Percentiles rank a stretch among this genome's conserved stretches.
These are phyloP conservation scores for Celoporthe dispersa DNA, from an alignment of 2,329 filamentous ascomycete species.

Conservation along the genomic window DNA sequence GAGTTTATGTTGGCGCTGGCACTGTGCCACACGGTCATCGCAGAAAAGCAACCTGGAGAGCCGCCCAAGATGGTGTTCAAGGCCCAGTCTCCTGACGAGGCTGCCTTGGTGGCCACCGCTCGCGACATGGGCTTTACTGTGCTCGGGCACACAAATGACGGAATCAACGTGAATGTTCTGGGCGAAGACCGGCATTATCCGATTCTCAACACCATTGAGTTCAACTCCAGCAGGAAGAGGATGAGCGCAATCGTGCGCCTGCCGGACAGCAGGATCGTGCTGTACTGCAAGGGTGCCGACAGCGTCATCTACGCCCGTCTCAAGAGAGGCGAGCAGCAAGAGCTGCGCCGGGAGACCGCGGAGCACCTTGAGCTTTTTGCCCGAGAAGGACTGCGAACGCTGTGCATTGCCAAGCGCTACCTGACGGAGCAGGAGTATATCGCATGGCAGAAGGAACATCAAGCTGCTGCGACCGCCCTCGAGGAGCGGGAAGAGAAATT, in stretches of 20 bases:
- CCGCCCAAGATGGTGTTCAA: slow-evolving; percentile 92
- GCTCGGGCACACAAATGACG: slow-evolving; percentile 76
- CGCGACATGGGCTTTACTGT: slow-evolving; percentile 96
- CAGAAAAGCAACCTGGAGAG: slow-evolving; percentile 87
- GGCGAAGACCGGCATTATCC: slow-evolving; percentile 84
- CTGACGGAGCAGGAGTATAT: slow-evolving; percentile 83
- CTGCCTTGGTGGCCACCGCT: slow-evolving; percentile 90
- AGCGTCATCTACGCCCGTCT: slow-evolving; percentile 95
- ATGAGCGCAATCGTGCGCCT: slow-evolving; percentile 98
- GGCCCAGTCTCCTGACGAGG: slow-evolving; percentile 95
- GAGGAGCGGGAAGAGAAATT: slow-evolving; percentile 90
- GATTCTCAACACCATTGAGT: slow-evolving; percentile 93
- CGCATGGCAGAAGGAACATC: slow-evolving; percentile 84
- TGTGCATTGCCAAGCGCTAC: slow-evolving; percentile 88
- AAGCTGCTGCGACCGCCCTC: slow-evolving; percentile 82
- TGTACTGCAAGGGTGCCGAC: slow-evolving; percentile 97
- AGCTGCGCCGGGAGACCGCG: slow-evolving; percentile 81
- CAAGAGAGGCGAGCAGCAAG: slow-evolving; percentile 80
- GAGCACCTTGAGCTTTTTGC: slow-evolving; percentile 98
- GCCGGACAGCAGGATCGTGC: slow-evolving; percentile 85
- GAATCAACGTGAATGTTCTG: slow-evolving; percentile 83
- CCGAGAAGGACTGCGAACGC: slow-evolving; percentile 88
- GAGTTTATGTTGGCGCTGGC: slow-evolving; percentile 94
- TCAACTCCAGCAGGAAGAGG: slow-evolving; percentile 94
- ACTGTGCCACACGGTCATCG: slow-evolving; percentile 95